Evolutionary conservation across 108 stramenopile species (phyloP).

Genomic region (Pseudonitzschia multistriata): DNA sequence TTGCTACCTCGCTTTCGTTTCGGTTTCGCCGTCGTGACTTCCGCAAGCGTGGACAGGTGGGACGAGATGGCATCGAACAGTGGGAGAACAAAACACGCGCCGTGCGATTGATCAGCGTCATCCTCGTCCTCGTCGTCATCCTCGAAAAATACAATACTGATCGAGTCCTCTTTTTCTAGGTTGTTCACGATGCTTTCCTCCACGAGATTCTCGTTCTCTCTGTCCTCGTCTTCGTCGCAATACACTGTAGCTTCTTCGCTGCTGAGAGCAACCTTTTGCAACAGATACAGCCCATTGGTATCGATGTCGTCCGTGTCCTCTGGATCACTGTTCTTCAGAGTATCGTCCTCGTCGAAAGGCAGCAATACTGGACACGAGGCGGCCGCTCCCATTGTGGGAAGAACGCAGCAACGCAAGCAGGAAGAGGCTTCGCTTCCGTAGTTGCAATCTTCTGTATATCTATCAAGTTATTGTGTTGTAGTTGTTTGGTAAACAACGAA

Average conservation of each 20-base stretch:
- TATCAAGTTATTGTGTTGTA: too few species aligned
- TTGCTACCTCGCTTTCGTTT: too few species aligned
- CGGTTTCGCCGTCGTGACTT: neutral
- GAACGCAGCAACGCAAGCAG: too few species aligned
- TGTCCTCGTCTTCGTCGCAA: neutral
- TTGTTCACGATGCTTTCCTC: neutral
- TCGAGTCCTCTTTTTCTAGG: neutral
- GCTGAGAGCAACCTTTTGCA: neutral
- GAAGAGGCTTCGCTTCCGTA: too few species aligned
- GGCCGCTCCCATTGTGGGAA: neutral
- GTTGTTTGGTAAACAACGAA: too few species aligned
- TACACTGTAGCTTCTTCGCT: neutral
- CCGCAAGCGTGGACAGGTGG: neutral
- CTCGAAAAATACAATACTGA: neutral
- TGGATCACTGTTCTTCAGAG: too few species aligned
- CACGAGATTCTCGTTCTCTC: neutral
- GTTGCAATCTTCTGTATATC: too few species aligned
- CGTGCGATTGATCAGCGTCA: neutral
- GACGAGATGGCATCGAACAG: neutral
- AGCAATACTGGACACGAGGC: neutral
- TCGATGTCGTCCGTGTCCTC: neutral
- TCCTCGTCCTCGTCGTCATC: neutral
- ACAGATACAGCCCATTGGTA: neutral
- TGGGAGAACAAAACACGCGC: neutral
- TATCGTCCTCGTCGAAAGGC: neutral